phyloP scores from a whole-genome alignment of 1,284 basidiomycete genomes.

The Vanrija pseudolonga region DNA sequence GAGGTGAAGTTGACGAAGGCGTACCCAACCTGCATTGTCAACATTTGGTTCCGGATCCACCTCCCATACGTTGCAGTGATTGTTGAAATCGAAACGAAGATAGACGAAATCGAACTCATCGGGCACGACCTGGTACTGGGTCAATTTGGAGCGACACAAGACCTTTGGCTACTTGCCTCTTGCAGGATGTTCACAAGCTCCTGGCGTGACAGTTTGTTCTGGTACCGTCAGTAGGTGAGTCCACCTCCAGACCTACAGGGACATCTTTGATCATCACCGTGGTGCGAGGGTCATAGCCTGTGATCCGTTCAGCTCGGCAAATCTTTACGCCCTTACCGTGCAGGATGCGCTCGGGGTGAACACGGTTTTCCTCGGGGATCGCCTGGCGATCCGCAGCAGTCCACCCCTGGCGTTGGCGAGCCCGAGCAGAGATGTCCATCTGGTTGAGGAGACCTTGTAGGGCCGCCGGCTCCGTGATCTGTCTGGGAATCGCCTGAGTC shows the following conservation, averaged over 20 bases:
- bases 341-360: constrained; percentile 37
- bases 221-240: background rate
- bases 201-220: constrained; percentile 48
- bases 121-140: constrained; percentile 36
- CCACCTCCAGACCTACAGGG: constrained; percentile 27
- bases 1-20: constrained; percentile 48
- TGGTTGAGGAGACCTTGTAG: constrained; percentile 28
- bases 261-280: constrained; percentile 51
- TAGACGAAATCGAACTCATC: constrained; percentile 48
- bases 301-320: background rate
- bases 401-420: constrained; percentile 18
- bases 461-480: constrained; percentile 6
- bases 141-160: background rate
- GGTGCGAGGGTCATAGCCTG: constrained; percentile 41
- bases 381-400: constrained; percentile 21
- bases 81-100: constrained; percentile 48
- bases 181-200: constrained; percentile 44
- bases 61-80: constrained; percentile 46
- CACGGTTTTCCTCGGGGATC: constrained; percentile 36
- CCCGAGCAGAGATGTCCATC: constrained; percentile 27
- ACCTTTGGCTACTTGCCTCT: constrained; percentile 30
- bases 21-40: constrained; percentile 39
- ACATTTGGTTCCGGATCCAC: background rate
- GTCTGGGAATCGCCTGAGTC: background rate
- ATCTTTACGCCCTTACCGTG: constrained; percentile 24